These are phyloP conservation scores for Periconia macrospinosa DNA, from an alignment of 2,329 filamentous ascomycete genomes.

Conservation along the genomic window DNA sequence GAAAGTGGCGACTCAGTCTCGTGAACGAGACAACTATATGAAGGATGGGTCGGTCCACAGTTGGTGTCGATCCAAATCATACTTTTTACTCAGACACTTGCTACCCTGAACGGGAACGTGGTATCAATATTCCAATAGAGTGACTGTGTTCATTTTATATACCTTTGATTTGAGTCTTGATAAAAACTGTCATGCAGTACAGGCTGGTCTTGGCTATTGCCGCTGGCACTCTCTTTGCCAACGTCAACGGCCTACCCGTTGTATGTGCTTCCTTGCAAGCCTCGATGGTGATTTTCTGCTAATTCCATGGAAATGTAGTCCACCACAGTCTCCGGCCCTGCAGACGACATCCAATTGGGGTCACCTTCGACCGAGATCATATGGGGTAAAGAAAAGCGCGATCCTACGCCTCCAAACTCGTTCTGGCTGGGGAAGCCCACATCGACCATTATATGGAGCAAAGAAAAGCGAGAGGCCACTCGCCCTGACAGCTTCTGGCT, in stretches of 20 bases:
- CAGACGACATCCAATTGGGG: conserved; percentile 6
- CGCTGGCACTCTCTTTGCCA: conserved; percentile 23
- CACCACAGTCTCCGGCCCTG: background rate
- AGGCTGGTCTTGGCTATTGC: conserved; percentile 28
- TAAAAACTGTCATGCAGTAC: conserved; percentile 27
- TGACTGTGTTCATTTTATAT: background rate
- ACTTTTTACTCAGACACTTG: conserved; percentile 8
- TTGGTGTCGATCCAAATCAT: conserved; percentile 11
- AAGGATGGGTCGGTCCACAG: conserved; percentile 13
- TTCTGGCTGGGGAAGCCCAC: conserved; percentile 13
- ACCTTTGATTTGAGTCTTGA: conserved; percentile 4
- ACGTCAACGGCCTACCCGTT: conserved; percentile 25
- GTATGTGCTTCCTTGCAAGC: conserved; percentile 9
- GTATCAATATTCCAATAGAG: background rate
- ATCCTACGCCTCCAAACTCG: conserved; percentile 5
- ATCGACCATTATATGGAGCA: conserved; percentile 11
- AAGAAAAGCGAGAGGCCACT: conserved; percentile 1
- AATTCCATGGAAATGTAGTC: background rate
- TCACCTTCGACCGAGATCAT: conserved; percentile 8
- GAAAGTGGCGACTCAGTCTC: conserved; percentile 20
- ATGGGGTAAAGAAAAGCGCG: conserved; percentile 12
- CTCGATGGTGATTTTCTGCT: background rate
- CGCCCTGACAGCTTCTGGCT: conserved; percentile 4
- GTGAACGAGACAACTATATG: conserved; percentile 21
- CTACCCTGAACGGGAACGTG: background rate